Evolutionary conservation across 768 basidiomycete species (phyloP).

Genomic region (Rhizopogon vesiculosus): DNA sequence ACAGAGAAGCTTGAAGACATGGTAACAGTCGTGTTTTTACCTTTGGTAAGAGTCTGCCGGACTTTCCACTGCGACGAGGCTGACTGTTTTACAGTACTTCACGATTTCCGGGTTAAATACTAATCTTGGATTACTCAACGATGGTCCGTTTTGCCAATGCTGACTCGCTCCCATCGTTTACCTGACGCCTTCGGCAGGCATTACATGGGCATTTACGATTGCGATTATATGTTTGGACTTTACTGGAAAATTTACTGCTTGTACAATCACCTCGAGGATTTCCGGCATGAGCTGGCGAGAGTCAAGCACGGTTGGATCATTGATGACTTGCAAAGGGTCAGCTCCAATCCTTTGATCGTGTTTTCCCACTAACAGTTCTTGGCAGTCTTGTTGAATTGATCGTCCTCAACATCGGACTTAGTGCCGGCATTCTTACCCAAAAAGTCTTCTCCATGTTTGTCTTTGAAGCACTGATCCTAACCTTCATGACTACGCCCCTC

Average conservation of each 20-base stretch:
- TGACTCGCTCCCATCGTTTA: not conserved
- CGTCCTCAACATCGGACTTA: conserved; percentile 90
- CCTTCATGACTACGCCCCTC: conserved; percentile 84
- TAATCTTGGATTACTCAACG: conserved; percentile 77
- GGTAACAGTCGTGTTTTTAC: conserved; percentile 86
- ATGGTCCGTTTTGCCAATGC: conserved; percentile 37
- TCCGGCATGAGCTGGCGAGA: conserved; percentile 81
- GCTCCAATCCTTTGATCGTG: conserved; percentile 25
- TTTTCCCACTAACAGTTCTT: not conserved
- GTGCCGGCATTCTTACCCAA: conserved; percentile 69
- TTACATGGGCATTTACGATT: conserved; percentile 86
- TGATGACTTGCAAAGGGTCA: conserved; percentile 96
- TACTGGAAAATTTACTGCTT: conserved; percentile 84
- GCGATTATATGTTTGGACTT: conserved; percentile 79
- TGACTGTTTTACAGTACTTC: conserved; percentile 63
- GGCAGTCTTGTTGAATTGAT: conserved; percentile 85
- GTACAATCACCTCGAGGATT: conserved; percentile 61
- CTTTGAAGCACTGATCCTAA: conserved; percentile 74
- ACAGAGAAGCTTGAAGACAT: conserved; percentile 96
- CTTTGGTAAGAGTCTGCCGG: conserved; percentile 51
- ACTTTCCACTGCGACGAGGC: not conserved
- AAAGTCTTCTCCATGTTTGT: conserved; percentile 96
- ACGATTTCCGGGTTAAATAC: conserved; percentile 92
- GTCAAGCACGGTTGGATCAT: conserved; percentile 75
- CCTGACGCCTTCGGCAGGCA: conserved; percentile 34